A percentile compares a stretch with the other conserved stretches of the same genome.
Evolutionary conservation across 495 filamentous ascomycete genomes (phyloP).

Genomic region (Aspergillus biplanus): DNA sequence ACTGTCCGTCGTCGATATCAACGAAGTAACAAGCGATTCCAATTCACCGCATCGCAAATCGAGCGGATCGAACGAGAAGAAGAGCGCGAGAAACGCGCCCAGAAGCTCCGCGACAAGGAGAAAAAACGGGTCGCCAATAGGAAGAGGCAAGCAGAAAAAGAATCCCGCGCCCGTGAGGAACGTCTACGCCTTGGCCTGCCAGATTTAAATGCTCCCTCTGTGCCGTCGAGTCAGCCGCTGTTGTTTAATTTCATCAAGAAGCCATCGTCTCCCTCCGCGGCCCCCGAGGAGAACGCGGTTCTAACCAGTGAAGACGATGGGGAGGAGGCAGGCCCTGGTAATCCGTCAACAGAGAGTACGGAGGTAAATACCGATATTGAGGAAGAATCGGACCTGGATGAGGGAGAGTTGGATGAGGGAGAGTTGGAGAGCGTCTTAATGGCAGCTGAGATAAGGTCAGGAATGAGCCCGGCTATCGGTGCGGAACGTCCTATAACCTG

Average conservation of each 20-base stretch:
- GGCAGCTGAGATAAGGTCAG: not conserved
- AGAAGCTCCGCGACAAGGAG: slow-evolving; percentile 47
- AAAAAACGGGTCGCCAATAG: slow-evolving; percentile 43
- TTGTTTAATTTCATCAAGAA: slow-evolving; percentile 48
- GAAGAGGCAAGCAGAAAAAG: slow-evolving; percentile 51
- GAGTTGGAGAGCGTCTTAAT: not conserved
- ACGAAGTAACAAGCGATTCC: slow-evolving; percentile 48
- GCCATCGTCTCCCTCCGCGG: not conserved
- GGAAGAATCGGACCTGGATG: slow-evolving; percentile 24
- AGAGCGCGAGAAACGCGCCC: slow-evolving; percentile 42
- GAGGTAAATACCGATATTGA: slow-evolving; percentile 28
- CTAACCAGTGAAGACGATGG: slow-evolving; percentile 14
- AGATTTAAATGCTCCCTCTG: slow-evolving; percentile 42
- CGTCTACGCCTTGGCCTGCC: slow-evolving; percentile 46
- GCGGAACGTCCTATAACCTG: not conserved
- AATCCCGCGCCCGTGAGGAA: slow-evolving; percentile 45
- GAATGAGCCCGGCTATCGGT: too few relatives aligned
- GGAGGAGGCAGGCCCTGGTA: slow-evolving; percentile 1
- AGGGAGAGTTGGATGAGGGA: slow-evolving; percentile 24
- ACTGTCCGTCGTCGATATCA: slow-evolving; percentile 50
- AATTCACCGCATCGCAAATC: slow-evolving; percentile 46
- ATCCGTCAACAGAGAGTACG: not conserved
- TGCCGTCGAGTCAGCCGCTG: slow-evolving; percentile 52
- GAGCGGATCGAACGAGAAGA: slow-evolving; percentile 50
- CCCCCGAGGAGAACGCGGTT: slow-evolving; percentile 8